phyloP scores from a whole-genome alignment of 331 rosid genomes.

The Acacia concinna region DNA sequence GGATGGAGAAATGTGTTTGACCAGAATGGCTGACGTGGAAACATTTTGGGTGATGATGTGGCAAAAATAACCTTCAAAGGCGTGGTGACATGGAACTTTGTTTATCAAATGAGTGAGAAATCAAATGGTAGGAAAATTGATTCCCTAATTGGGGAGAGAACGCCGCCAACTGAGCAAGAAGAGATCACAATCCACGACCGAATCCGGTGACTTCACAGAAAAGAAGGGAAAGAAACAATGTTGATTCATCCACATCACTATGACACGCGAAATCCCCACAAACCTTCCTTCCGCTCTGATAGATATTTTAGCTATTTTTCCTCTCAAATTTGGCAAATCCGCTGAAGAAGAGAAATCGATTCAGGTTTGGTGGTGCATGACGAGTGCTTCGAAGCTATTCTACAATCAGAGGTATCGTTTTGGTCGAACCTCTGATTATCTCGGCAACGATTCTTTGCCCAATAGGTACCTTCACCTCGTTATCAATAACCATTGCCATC shows the following conservation, averaged over 20 bases:
- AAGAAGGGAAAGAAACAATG: not conserved
- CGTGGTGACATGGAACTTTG: too few relatives aligned
- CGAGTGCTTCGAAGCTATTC: constrained; percentile 92
- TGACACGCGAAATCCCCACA: not conserved
- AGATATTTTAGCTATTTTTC: not conserved
- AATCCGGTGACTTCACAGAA: constrained; percentile 67
- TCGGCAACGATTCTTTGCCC: constrained; percentile 49
- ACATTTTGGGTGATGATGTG: too few relatives aligned
- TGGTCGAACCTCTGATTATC: constrained; percentile 50
- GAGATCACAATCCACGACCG: constrained; percentile 74
- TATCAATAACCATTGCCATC: constrained; percentile 22
- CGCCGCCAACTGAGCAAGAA: constrained; percentile 66
- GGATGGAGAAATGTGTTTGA: too few relatives aligned
- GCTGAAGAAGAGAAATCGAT: not conserved
- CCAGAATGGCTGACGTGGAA: too few relatives aligned
- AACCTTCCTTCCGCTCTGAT: not conserved
- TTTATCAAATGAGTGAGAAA: constrained; percentile 65
- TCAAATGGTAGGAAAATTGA: constrained; percentile 73
- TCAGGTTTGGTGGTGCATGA: constrained; percentile 52
- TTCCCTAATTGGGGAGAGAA: constrained; percentile 64
- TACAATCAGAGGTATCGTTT: constrained; percentile 65
- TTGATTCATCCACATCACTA: not conserved
- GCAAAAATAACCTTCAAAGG: too few relatives aligned
- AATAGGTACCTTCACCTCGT: constrained; percentile 34
- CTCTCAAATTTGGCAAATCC: not conserved